Evolutionary conservation across 805 yeast genomes (phyloP), one percentile per base, ranked within the genome.

Genomic region (Wickerhamia fluorescens): DNA sequence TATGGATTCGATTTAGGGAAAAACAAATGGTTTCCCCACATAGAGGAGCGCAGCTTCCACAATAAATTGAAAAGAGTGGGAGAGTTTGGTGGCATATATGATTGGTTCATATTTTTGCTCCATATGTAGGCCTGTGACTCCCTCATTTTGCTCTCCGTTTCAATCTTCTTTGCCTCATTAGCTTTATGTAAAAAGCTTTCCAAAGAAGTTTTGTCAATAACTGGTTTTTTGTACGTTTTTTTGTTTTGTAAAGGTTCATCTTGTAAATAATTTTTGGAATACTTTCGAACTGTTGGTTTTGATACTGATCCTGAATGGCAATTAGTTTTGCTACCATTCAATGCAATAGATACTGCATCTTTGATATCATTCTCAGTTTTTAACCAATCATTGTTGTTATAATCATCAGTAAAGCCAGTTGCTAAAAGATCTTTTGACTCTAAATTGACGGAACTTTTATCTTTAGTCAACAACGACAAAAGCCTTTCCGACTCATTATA

Each of bases 71-170:
- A 71, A 35, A 68, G 70, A 30, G 63, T 64, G 6, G 52, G 45
- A 10, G 53, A 41, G 27, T 58, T 68, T 9, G 73, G 38, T 0
- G 72, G 50, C 24, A 67, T 47, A 5, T 66, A 56, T n/a, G 55
- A 41, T 11, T 51, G 43, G 22, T 43, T 39, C 39, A 56, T 51
- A 23, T 58, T 51, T 20, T 42, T 56, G 23, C 71, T 61, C 71
- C 74, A 71, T 30, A 73, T 78, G 35, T 56, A 73, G 1, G 79
- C 76, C 23, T 62, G 60, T 21, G 56, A 44, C 26, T 67, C 68
- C 20, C 75, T 61, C 41, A 71, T 72, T 23, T 56, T 43, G 21
- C 56, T 56, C 33, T 71, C 71, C 20, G 65, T 66, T 18, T 56
- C 57, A 12, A 38, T 27, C 14, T 63, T 64, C 31, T 56, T 58